Evolutionary conservation across 2,329 filamentous ascomycete species (phyloP).

Genomic region (Leptographium flavum): DNA sequence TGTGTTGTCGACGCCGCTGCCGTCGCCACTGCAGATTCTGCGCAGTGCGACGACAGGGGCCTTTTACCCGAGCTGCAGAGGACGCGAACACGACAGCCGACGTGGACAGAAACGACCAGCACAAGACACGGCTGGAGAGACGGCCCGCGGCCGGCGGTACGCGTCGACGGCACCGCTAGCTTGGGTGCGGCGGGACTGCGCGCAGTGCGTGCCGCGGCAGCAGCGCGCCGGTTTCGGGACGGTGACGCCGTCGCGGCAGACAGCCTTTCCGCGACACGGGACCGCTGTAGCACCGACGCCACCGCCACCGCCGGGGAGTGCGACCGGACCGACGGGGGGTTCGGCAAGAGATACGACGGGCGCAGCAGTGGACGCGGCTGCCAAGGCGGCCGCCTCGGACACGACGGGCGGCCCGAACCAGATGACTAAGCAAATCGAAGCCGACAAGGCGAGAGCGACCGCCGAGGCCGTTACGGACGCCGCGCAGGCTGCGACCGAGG

Average conservation of each 20-base stretch:
- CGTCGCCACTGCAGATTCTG: slow-evolving; percentile 6
- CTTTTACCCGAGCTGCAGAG: neutral
- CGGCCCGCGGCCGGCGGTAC: no score
- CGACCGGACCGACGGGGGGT: no score
- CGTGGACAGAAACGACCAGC: no score
- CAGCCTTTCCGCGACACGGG: slow-evolving; percentile 40
- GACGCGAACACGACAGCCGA: no score
- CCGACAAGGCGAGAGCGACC: neutral
- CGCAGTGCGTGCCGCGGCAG: no score
- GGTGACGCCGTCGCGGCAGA: slow-evolving; percentile 22
- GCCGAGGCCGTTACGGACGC: neutral
- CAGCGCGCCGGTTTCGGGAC: slow-evolving; percentile 20
- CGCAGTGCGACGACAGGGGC: slow-evolving; percentile 2
- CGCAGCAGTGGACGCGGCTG: no score
- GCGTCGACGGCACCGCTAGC: no score
- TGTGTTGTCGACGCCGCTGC: slow-evolving; percentile 5
- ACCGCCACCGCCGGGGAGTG: slow-evolving; percentile 13
- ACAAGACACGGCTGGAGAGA: no score
- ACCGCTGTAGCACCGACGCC: slow-evolving; percentile 43
- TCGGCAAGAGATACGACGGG: no score
- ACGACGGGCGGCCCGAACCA: no score
- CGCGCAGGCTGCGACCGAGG: slow-evolving; percentile 5
- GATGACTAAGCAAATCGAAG: neutral
- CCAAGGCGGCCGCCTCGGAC: no score
- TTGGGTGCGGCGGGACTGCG: no score